Evolutionary conservation across 371 early-diverging fungal species (phyloP), one percentile per base, ranked within the genome.

Genomic region (Coemansia sp.): DNA sequence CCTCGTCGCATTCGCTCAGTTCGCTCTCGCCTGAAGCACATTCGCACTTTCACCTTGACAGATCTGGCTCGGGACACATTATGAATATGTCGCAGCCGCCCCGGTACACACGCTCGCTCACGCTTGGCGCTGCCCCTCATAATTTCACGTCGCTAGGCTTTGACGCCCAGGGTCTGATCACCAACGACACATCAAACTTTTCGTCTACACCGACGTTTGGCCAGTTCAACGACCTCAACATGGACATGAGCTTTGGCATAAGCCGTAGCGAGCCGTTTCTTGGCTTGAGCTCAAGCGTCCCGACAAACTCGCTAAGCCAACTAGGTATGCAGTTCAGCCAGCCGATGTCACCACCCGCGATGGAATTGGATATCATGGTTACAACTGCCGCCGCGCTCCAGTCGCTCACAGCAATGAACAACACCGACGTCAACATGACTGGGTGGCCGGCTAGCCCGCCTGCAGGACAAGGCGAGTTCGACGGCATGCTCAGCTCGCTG

Each of bases 1-100:
- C 63, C 21, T 14, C 21, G 14, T 42, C 74, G 26, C 74, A 66
- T 27, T 45, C 53, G 21, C 66, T 70, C 24, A 70, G 66, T 59
- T 64, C 70, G 40, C 64, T 65, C 40, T 52, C 73, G 45, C 73
- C 73, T 21, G 73, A 65, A 53, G 61, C 73, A 4, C 66, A 69
- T 29, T 61, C 73, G 21, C 61, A 61, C 22, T 14, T 57, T 34
- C 26, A 27, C 21, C 53, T 22, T 16, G 13, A n/a, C 5, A 13
- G 48, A 4, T 48, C 48, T 14, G 18, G 8, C 13, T 26, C 34
- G 37, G n/a, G 21, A 2, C 7, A 18, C 14, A 13, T 52, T 39
- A 24, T 52, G 4, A 24, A 22, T 34, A 11, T 39, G 24, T 13
- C 24, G 40, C 37, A 16, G 16, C 40, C 53, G 11, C n/a, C 63